Percentiles rank a stretch among this genome's conserved stretches.
phyloP scores from a whole-genome alignment of 2,329 filamentous ascomycete species.

The Penicillium occitanis region DNA sequence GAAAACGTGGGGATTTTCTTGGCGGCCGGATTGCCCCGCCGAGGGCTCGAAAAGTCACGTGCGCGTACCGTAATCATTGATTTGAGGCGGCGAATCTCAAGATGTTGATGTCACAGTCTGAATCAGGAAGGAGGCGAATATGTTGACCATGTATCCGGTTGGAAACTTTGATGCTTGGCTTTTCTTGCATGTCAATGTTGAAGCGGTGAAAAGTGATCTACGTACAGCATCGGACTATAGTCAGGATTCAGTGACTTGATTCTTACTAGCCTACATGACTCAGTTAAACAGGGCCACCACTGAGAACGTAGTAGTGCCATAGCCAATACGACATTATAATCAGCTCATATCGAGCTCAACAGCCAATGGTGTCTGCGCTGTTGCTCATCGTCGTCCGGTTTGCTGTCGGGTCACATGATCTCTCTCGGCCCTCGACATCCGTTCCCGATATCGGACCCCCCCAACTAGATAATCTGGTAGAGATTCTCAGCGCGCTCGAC shows the following conservation, averaged over 20 bases:
- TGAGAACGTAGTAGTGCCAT: background rate
- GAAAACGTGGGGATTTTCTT: constrained; percentile 17
- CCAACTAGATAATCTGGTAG: background rate
- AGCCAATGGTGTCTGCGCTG: background rate
- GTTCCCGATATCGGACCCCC: constrained; percentile 17
- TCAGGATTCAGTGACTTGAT: background rate
- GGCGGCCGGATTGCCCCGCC: constrained; percentile 1
- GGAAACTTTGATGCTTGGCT: background rate
- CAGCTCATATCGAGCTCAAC: background rate
- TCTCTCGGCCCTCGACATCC: background rate
- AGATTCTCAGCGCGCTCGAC: background rate
- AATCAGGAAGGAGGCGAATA: background rate
- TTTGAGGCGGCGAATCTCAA: background rate
- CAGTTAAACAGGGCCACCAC: background rate
- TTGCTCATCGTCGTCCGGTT: background rate
- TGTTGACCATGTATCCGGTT: background rate
- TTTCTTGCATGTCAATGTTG: background rate
- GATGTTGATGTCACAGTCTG: background rate
- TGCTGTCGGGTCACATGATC: constrained; percentile 1
- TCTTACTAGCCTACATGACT: constrained; percentile 5
- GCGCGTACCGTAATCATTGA: background rate
- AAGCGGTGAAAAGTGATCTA: background rate
- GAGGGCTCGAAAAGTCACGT: constrained; percentile 15
- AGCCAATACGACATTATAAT: background rate
- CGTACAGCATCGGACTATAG: background rate